Conservation (phyloP, 2,329 filamentous ascomycete species). For the Mariannaea sp. region DNA sequence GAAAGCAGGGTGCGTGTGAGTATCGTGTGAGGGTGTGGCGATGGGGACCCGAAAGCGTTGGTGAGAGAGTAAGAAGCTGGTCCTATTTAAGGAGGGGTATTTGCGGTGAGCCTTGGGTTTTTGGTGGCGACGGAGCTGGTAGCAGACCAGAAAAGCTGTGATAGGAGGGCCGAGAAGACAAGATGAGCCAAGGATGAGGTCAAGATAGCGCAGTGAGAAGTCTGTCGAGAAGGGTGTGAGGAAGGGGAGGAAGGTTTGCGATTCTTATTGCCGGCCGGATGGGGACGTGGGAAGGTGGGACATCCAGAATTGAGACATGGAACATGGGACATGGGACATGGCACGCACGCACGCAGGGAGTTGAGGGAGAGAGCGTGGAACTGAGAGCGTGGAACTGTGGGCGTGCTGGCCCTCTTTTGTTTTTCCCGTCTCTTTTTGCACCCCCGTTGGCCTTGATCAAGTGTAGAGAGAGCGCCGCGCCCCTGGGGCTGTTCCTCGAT, state of each 20-base stretch:
- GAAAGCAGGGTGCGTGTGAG: constrained; percentile 6
- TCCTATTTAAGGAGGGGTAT: constrained; percentile 15
- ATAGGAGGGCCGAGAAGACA: constrained; percentile 14
- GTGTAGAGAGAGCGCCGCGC: constrained; percentile 34
- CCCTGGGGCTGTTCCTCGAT: too few species aligned
- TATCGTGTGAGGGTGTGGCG: constrained; percentile 19
- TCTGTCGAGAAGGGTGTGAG: constrained; percentile 29
- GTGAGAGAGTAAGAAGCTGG: constrained; percentile 1
- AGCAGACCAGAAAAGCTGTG: constrained; percentile 7
- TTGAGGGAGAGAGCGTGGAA: constrained; percentile 28
- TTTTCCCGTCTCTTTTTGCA: constrained; percentile 30
- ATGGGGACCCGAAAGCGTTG: background rate
- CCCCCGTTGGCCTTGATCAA: constrained; percentile 35
- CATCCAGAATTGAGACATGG: constrained; percentile 25
- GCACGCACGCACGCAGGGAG: too few species aligned
- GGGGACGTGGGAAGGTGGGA: constrained; percentile 35
- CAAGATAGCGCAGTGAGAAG: constrained; percentile 14
- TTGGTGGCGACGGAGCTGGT: background rate
- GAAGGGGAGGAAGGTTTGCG: constrained; percentile 39
- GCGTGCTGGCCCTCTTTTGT: constrained; percentile 36
- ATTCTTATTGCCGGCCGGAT: constrained; percentile 40
- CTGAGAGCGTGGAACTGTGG: constrained; percentile 35
- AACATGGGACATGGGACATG: constrained; percentile 26
- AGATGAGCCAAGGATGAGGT: constrained; percentile 16
- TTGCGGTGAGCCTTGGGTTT: constrained; percentile 1